Conservation (phyloP, 192 early-diverging fungal genomes). For the Dimargaris xerosporica region DNA sequence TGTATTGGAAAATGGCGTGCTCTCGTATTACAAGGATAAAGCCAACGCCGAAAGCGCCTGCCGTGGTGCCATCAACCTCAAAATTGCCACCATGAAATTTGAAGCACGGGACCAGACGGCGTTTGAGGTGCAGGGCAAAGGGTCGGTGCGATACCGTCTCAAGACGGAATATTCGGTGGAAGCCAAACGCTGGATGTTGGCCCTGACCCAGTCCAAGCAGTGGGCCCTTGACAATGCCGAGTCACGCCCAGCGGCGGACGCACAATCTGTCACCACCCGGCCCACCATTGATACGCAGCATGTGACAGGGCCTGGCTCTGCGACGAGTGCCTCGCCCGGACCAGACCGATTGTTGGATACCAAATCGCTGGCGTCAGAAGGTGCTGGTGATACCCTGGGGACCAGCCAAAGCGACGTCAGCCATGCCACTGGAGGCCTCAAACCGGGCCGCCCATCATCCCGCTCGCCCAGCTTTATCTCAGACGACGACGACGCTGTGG, state of each 20-base stretch:
- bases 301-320: background rate
- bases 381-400: background rate
- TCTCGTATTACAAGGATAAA: conserved; percentile 72
- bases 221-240: conserved; percentile 35
- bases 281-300: background rate
- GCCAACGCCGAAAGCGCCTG: conserved; percentile 60
- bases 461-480: conserved; percentile 18
- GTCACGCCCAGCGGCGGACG: background rate
- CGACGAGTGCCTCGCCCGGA: background rate
- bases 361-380: conserved; percentile 1
- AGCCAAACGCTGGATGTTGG: conserved; percentile 70
- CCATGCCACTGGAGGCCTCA: background rate
- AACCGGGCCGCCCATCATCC: background rate
- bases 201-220: conserved; percentile 61
- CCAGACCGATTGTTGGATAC: background rate
- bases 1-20: conserved; percentile 58
- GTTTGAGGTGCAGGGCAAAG: conserved; percentile 68
- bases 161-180: conserved; percentile 46
- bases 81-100: conserved; percentile 47
- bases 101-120: conserved; percentile 48
- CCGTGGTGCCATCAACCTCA: conserved; percentile 63
- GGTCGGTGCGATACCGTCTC: conserved; percentile 53
- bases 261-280: background rate
- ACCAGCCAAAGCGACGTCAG: conserved; percentile 2
- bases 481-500: conserved; percentile 25